phyloP scores from a whole-genome alignment of 306 rosid species.

The Cicer cuneatum region DNA sequence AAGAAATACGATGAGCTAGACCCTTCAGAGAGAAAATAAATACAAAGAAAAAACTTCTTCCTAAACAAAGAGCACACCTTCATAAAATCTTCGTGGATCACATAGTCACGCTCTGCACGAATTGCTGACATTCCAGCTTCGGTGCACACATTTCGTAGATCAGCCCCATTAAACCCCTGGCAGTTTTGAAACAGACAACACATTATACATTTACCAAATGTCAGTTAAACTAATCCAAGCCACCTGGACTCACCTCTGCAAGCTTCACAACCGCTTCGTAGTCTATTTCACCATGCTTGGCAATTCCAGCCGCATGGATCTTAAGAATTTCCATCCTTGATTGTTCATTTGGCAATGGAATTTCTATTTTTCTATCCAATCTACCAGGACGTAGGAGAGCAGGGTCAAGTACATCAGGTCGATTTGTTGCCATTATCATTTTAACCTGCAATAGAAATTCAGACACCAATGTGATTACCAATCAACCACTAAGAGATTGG shows the following conservation, averaged over 20 bases:
- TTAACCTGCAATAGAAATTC: constrained; percentile 63
- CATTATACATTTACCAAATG: constrained; percentile 32
- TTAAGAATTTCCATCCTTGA: constrained; percentile 95
- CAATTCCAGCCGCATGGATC: constrained; percentile 97
- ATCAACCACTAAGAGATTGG: constrained; percentile 26
- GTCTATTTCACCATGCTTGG: constrained; percentile 97
- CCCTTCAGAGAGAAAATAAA: constrained; percentile 8
- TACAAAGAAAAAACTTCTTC: not conserved
- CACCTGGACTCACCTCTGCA: constrained; percentile 72
- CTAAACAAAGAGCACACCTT: constrained; percentile 57
- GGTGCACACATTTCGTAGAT: constrained; percentile 92
- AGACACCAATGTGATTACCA: constrained; percentile 27
- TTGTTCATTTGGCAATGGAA: constrained; percentile 96
- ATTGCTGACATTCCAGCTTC: constrained; percentile 99
- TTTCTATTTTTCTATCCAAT: constrained; percentile 93
- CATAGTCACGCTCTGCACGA: constrained; percentile 96
- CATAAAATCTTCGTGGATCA: constrained; percentile 97
- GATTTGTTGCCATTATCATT: constrained; percentile 97
- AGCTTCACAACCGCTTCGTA: constrained; percentile 98
- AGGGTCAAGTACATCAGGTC: constrained; percentile 96
- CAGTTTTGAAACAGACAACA: constrained; percentile 27
- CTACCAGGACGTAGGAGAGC: constrained; percentile 98
- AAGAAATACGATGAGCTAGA: constrained; percentile 1
- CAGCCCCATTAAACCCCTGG: constrained; percentile 98
- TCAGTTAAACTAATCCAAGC: constrained; percentile 18